Base-by-base conservation (phyloP, 257 asterid species). In the Solanum appendiculatum region DNA sequence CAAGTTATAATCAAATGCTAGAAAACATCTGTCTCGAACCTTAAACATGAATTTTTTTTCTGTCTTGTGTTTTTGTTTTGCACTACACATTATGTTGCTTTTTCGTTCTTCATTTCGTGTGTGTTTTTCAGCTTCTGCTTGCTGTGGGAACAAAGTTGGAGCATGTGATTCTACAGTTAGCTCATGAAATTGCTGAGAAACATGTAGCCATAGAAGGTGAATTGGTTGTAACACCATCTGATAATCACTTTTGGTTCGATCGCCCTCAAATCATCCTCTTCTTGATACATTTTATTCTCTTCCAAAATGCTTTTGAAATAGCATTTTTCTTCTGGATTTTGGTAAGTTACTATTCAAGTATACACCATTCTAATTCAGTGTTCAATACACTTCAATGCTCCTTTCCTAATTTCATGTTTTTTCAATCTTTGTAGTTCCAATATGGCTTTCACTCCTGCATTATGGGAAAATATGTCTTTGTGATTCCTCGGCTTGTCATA, bases 71-170 rank as follows among this genome's bases (percentile, higher is more conserved):
- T 34, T 34, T 1, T 9, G 58, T 72, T 72, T 72, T 36, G 15
- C 48, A 36, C 29, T 36, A 36, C 16, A 72, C 37, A 44, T 44
- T 42, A 34, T n/a, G 83, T n/a, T 12, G 4, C 16, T 37, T 16
- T 77, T 81, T 18, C 10, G 7, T 80, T 80, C 68, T 80, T 80
- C 42, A 5, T 29, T 46, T 29, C 20, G 31, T 81, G 66, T 46
- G 78, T 88, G 85, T 39, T 82, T 88, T 87, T 75, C 93, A 97
- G 99, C 95, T 97, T 89, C 92, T 97, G 83, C 92, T 97, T 86
- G 98, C 99, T 68, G 95, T 97, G 78, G 99, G 99, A 63, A 93
- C 99, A 31, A 97, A 97, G 87, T 93, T 97, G 90, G 99, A 95
- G 95, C 99, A 96, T 87, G 95, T 97, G 77, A 97, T 97, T 18